These are phyloP conservation scores for Pholiota conissans DNA, from an alignment of 768 basidiomycete species.

Conservation along the genomic window DNA sequence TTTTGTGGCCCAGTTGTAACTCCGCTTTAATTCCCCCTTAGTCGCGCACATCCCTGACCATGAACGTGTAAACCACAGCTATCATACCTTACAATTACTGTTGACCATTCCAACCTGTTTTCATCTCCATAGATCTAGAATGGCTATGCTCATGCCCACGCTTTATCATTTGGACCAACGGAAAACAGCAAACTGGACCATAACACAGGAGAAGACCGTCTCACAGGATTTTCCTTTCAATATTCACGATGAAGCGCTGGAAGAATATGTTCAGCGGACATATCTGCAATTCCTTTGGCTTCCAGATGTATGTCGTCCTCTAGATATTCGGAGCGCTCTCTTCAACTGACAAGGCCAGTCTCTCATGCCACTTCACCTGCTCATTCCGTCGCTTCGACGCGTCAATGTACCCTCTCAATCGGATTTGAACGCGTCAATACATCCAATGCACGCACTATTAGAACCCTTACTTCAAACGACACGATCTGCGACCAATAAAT, in stretches of 20 bases:
- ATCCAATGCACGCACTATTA: slow-evolving; percentile 59
- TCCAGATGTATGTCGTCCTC: slow-evolving; percentile 52
- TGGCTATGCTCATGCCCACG: neutral
- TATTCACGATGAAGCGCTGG: slow-evolving; percentile 43
- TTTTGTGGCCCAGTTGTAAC: no score
- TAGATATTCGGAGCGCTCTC: neutral
- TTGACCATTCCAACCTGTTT: neutral
- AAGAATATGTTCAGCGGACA: slow-evolving; percentile 58
- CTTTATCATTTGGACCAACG: slow-evolving; percentile 10
- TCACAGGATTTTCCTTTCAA: slow-evolving; percentile 59
- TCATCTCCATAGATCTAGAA: neutral
- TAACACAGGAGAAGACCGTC: slow-evolving; percentile 58
- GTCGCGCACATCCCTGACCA: no score
- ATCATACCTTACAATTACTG: no score
- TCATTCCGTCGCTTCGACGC: slow-evolving; percentile 58
- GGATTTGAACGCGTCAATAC: slow-evolving; percentile 27
- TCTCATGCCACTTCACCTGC: slow-evolving; percentile 62
- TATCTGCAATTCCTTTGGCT: slow-evolving; percentile 82
- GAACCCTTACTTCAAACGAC: slow-evolving; percentile 66
- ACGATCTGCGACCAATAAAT: slow-evolving; percentile 56
- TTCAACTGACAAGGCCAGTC: slow-evolving; percentile 42
- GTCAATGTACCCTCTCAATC: slow-evolving; percentile 37
- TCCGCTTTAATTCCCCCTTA: no score
- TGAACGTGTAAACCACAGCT: no score
- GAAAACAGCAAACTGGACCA: slow-evolving; percentile 44